phyloP scores from a whole-genome alignment of 148 eudicot genomes.

The Vaccinium macrocarpon region DNA sequence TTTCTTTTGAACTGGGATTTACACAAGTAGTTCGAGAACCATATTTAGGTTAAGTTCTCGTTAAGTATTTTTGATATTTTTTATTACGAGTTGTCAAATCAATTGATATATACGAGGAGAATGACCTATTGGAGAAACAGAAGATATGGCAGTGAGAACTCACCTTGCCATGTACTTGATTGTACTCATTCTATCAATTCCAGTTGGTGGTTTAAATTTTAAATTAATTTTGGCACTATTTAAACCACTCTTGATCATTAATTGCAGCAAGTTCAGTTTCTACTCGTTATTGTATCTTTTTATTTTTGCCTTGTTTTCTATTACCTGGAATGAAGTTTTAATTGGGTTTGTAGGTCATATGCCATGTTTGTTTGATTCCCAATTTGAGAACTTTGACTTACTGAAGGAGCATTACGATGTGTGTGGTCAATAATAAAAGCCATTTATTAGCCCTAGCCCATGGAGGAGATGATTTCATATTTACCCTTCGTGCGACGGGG shows the following conservation, averaged over 20 bases:
- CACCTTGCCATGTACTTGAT: background rate
- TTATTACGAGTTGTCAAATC: no score
- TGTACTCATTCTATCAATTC: background rate
- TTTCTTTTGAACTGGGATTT: background rate
- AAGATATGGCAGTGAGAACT: no score
- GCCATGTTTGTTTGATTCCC: constrained; percentile 8
- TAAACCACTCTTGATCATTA: background rate
- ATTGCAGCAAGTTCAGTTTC: background rate
- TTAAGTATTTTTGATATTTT: no score
- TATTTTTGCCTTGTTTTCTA: background rate
- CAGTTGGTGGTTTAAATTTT: background rate
- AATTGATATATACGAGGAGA: no score
- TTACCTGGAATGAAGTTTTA: background rate
- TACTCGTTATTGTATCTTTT: background rate
- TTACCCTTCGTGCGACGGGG: background rate
- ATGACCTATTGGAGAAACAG: no score
- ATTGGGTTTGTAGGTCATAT: background rate
- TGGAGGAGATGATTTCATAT: background rate
- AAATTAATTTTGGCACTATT: background rate
- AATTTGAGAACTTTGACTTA: background rate
- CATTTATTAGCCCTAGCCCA: background rate
- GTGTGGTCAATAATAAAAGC: background rate
- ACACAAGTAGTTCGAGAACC: background rate
- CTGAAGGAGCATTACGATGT: background rate
- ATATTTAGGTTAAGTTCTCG: background rate